Evolutionary conservation across 352 stramenopile genomes (phyloP), one percentile per base, ranked within the genome.

Genomic region (Phytophthora citrophthora): DNA sequence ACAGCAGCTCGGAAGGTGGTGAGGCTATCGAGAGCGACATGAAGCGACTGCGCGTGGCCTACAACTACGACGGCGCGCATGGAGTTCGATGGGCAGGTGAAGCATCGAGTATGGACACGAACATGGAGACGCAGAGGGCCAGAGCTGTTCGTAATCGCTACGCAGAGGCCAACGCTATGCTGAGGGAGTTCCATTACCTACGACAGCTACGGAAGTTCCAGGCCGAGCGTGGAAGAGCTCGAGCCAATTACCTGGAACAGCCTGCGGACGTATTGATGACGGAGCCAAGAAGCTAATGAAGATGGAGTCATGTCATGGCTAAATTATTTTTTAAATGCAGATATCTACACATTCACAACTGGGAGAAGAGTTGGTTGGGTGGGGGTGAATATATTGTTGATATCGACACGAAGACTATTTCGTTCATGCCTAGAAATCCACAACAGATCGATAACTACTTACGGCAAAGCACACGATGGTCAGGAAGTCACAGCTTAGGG

Each of bases 191-290:
- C 39, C 86, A 94, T 54, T 92, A 86, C 55, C 47, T 92, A 54
- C 86, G 86, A 7, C 86, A 94, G 54, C 55, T 91, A 53, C 81
- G 86, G 43, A 83, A 79, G 54, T 93, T 90, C 58, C 84, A 93
- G 60, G 77, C 81, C 2, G 81, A 90, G 61, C 72, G 74, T n/a
- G 60, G 68, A n/a, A 62, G 67, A 24, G 69, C 66, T 2, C 79
- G 77, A 12, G 67, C 77, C 36, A 81, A 58, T 32, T 84, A 81
- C 61, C 61, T 86, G 68, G 46, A 18, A 27, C 41, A 20, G 16
- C 39, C 38, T 45, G 58, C 44, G 48, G 39, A 24, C 53, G 16
- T 26, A n/a, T 4, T 46, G 34, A 58, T 52, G 29, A 74, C 72
- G 8, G 71, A 73, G 18, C 58, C 70, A 12, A 66, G 67, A 10